These are phyloP conservation scores for Rheum nobile DNA, from an alignment of 148 eudicot genomes.

Conservation along the genomic window DNA sequence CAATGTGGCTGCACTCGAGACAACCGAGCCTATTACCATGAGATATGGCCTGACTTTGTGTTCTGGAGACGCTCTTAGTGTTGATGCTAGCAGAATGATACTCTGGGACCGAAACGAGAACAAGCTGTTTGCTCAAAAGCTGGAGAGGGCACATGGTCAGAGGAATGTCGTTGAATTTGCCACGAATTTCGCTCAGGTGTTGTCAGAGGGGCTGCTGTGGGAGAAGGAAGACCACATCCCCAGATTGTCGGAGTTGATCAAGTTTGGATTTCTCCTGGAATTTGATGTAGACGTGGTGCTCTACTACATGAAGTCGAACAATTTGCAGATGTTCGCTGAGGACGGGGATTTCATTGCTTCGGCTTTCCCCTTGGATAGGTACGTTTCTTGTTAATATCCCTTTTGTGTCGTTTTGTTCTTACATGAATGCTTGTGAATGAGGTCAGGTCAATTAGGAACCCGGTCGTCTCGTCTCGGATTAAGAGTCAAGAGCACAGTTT, in stretches of 20 bases:
- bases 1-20: constrained; percentile 24
- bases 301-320: constrained; percentile 44
- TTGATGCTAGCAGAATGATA: constrained; percentile 26
- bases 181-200: constrained; percentile 31
- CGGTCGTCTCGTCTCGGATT: too few species aligned
- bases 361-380: constrained; percentile 22
- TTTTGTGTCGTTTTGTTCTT: neutral
- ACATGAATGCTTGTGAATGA: too few species aligned
- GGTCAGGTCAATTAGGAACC: neutral
- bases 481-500: too few species aligned
- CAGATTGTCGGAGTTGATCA: constrained; percentile 40
- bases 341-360: constrained; percentile 41
- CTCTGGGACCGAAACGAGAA: constrained; percentile 41
- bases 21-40: constrained; percentile 23
- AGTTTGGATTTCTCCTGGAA: constrained; percentile 33
- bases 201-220: constrained; percentile 52
- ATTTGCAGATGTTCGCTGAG: constrained; percentile 40
- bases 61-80: constrained; percentile 30
- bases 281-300: constrained; percentile 43
- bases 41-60: constrained; percentile 23
- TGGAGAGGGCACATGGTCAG: constrained; percentile 20
- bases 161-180: constrained; percentile 39
- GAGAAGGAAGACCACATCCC: constrained; percentile 30
- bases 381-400: neutral
- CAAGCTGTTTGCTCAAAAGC: constrained; percentile 28